These are phyloP conservation scores for Dactylellina haptotyla DNA, from an alignment of 2,329 filamentous ascomycete species.

Conservation along the genomic window DNA sequence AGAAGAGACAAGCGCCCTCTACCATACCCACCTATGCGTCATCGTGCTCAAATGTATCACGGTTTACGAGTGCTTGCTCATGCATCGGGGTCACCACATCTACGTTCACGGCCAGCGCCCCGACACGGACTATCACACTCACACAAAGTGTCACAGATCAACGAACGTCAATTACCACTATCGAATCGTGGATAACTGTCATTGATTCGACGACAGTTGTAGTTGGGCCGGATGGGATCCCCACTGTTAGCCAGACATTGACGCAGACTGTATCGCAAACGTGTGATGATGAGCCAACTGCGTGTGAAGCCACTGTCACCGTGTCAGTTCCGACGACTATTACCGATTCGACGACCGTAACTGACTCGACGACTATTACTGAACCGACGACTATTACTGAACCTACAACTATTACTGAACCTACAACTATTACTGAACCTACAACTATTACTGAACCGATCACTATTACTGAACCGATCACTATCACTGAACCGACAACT, in stretches of 20 bases:
- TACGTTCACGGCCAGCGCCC: not conserved
- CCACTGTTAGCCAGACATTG: not conserved
- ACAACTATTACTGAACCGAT: slow-evolving; percentile 17
- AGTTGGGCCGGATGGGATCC: not conserved
- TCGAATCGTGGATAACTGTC: not conserved
- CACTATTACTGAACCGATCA: slow-evolving; percentile 5
- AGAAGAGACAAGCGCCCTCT: not conserved
- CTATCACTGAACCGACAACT: slow-evolving; percentile 7
- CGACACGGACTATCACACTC: not conserved
- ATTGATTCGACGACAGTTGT: not conserved
- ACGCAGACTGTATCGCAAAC: slow-evolving; percentile 23
- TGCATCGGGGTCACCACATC: not conserved
- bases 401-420: not conserved
- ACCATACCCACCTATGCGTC: not conserved
- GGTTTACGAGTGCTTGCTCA: not conserved
- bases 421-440: slow-evolving; percentile 17
- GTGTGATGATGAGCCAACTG: not conserved
- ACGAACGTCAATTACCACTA: not conserved
- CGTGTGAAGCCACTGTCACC: not conserved
- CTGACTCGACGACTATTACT: slow-evolving; percentile 1
- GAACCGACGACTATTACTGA: slow-evolving; percentile 19
- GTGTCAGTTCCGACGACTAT: slow-evolving; percentile 18
- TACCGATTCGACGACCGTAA: too few relatives aligned
- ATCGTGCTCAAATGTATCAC: not conserved
- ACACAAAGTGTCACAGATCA: not conserved